Evolutionary conservation across 2,329 filamentous ascomycete species (phyloP), one percentile per base, ranked within the genome.

Genomic region (Scopulariopsis brevicaulis): DNA sequence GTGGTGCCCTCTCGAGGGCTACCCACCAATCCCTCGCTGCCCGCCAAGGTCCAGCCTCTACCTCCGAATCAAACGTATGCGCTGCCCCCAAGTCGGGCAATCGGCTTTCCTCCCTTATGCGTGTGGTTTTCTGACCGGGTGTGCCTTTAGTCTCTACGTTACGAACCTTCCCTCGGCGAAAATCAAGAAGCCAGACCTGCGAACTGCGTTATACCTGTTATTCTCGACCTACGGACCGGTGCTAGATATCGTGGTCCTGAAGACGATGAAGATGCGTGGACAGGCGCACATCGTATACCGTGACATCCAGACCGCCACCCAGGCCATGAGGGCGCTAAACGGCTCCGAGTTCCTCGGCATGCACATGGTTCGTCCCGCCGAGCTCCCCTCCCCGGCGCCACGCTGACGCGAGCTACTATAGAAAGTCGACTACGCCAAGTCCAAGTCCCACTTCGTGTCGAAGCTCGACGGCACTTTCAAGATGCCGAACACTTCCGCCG

Each of bases 161-260:
- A 88, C 85, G 56, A 96, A 96, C 66, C 81, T 99, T 2, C 81
- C 81, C 1, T 90, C 90, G 24, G 83, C 91, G 61, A 96, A 96
- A 75, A 83, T 97, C 62, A 89, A 88, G 67, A 99, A 97, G 71
- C 78, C 83, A 61, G 92, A 97, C 69, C 75, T 99, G 50, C 86
- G 91, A 66, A 87, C 90, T 53, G 87, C 87, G 5, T 80, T 99
- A 34, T 99, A 99, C 74, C 89, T 91, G 71, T 81, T 97, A 14
- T 97, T 97, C 71, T 90, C 91, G 12, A 96, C 91, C 15, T 96
- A 96, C 69, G 94, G 94, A 48, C 85, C 90, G 0, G 88, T 99
- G 18, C 82, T 99, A 59, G 94, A 99, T 69, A 83, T 99, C 22
- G 88, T 96, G 54, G 89, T 90, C 34, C 78, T 96, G 65, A 95